Base-by-base conservation (phyloP, 2,329 filamentous ascomycete genomes). In the Fusarium sp. region DNA sequence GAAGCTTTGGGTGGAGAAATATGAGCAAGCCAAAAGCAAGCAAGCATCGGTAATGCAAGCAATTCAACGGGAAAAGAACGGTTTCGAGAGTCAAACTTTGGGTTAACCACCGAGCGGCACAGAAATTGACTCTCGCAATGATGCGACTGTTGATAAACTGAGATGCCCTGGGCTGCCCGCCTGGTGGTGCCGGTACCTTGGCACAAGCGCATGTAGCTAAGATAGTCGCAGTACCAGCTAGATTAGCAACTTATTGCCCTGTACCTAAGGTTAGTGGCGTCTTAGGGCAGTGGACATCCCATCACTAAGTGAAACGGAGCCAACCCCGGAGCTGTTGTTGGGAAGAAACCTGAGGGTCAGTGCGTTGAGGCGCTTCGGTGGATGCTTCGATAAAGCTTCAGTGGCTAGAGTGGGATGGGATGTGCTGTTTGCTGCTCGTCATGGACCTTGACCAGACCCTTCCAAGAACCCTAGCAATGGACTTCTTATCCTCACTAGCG, bases 321-420 rank as follows among this genome's bases (percentile, higher is more conserved):
- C 50, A 54, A 33, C 50, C 50, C 24, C 50, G 20, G 50, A 71
- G 64, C 48, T 68, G 71, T 54, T 74, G 65, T 42, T 68, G 47
- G 64, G 61, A 56, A 61, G 50, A 30, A 30, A 54, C 20, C 24
- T 39, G 33, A 39, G 68, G 63, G 63, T 72, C 71, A 72, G 65
- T 74, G 72, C 72, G 72, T 63, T 31, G 63, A 68, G 71, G 58
- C 59, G 67, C 72, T 74, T 74, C 72, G 51, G 61, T 74, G 65
- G 68, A 74, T 74, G 72, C 71, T 74, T 74, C 71, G 63, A 73
- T 66, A 62, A 73, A 73, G 71, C 71, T 74, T 73, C 71, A 73
- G 62, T 65, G 64, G 71, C 71, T 74, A 74, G 71, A 73, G 62
- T 65, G 64, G 66, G 60, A 61, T 41, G 61, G 44, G 61, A 59